Base-by-base conservation (phyloP, 1,139 yeast genomes). In the Candida sanyaensis region DNA sequence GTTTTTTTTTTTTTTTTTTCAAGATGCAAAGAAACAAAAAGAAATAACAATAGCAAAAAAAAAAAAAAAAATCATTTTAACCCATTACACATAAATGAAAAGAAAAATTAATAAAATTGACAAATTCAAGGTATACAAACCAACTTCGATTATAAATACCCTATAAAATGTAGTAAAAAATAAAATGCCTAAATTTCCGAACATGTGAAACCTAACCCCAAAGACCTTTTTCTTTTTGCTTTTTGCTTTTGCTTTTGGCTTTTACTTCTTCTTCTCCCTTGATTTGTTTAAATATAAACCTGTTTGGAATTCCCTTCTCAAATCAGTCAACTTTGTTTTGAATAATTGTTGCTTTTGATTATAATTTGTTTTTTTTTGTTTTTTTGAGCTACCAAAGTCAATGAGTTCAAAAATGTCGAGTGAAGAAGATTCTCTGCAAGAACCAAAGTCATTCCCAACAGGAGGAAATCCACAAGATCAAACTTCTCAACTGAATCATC, bases 371-470 rank as follows among this genome's bases (percentile, higher is more conserved):
- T 23, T 36, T 10, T 12, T 6, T 10, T 7, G 6, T 21, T 11
- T 11, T 11, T 26, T n/a, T n/a, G n/a, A 5, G 13, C 23, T 32
- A n/a, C 23, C 30, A n/a, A 13, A 23, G 6, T 24, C 29, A 13
- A 37, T 28, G 31, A 37, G 41, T 37, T 37, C 41, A 26, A 37
- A 37, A 28, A 37, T 37, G 41, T 37, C 41, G 9, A 37, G 41
- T 13, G 41, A 28, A 37, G 41, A 37, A 37, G 41, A 37, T 12
- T 37, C 30, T 9, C 30, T 34, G 38, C 28, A 36, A 36, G 39
- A 36, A 6, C 29, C 39, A 23, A 24, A 36, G 24, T 5, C 13
- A 4, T 13, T 12, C n/a, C 12, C 24, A 4, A 32, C 40, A 26
- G 12, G n/a, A 24, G 8, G 21, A 37, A 7, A 6, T n/a, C 32